Percentiles rank a stretch among this genome's conserved stretches.
These are phyloP conservation scores for Vanrija pseudolonga DNA, from an alignment of 1,284 basidiomycete genomes.

Conservation along the genomic window DNA sequence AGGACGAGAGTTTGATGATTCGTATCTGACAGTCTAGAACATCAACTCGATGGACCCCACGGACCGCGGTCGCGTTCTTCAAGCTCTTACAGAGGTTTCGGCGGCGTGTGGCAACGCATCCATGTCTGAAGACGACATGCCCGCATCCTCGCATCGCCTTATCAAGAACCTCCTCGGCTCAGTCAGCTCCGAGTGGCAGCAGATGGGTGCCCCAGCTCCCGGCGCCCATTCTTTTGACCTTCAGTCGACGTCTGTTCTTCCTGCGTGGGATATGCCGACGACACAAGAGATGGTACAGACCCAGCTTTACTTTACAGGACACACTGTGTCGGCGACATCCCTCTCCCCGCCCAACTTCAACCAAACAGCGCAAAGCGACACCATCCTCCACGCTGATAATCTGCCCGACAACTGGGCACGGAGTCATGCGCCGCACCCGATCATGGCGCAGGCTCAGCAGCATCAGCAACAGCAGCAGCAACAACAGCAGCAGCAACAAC, in stretches of 20 bases:
- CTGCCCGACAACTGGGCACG: background rate
- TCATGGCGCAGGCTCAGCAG: too few species aligned
- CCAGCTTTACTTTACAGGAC: constrained; percentile 10
- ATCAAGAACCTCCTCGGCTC: constrained; percentile 24
- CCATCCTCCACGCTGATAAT: background rate
- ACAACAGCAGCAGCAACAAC: background rate
- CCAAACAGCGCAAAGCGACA: too few species aligned
- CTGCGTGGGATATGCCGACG: constrained; percentile 18
- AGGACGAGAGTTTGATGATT: background rate
- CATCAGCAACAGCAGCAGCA: background rate
- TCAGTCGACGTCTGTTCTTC: background rate
- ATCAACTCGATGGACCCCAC: constrained; percentile 21
- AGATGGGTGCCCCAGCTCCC: background rate
- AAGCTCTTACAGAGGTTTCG: constrained; percentile 13
- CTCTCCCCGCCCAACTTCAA: constrained; percentile 10
- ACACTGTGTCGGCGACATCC: constrained; percentile 9
- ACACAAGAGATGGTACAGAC: constrained; percentile 28
- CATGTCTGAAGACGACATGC: constrained; percentile 24
- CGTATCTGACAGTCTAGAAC: constrained; percentile 15
- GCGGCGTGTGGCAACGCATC: constrained; percentile 19
- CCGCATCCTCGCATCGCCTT: constrained; percentile 29
- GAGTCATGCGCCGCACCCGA: background rate
- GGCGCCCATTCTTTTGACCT: background rate
- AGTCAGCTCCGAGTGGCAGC: constrained; percentile 10
- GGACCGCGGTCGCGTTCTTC: constrained; percentile 20